Evolutionary conservation across 2,329 filamentous ascomycete genomes (phyloP).

Genomic region (Exophiala sideris): DNA sequence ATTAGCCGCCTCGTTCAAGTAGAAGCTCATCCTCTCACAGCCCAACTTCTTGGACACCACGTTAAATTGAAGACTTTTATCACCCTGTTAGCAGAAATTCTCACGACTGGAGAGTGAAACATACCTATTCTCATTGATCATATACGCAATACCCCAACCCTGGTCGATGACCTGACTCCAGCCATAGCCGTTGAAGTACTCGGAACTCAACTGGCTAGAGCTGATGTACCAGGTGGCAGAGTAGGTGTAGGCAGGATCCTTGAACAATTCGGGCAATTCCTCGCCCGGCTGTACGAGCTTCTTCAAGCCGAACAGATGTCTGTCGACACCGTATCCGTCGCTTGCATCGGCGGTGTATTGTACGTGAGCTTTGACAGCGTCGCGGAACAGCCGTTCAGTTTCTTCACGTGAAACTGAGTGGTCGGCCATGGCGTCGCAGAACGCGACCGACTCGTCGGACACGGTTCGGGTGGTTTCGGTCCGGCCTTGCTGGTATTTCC

Average conservation of each 20-base stretch:
- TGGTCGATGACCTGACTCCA: conserved; percentile 97
- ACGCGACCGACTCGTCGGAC: conserved; percentile 85
- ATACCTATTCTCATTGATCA: conserved; percentile 98
- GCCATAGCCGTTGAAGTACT: conserved; percentile 98
- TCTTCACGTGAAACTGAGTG: conserved; percentile 60
- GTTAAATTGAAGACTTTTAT: conserved; percentile 86
- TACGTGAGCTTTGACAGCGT: conserved; percentile 75
- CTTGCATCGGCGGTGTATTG: conserved; percentile 88
- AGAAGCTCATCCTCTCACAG: conserved; percentile 90
- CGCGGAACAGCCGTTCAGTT: conserved; percentile 72
- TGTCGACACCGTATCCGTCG: conserved; percentile 90
- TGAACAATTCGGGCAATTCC: conserved; percentile 75
- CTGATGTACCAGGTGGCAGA: conserved; percentile 85
- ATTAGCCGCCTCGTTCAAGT: conserved; percentile 85
- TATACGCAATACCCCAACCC: conserved; percentile 96
- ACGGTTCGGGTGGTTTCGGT: conserved; percentile 95
- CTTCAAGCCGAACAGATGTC: conserved; percentile 96
- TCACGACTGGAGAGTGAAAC: conserved; percentile 22
- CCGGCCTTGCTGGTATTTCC: conserved; percentile 92
- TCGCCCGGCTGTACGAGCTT: conserved; percentile 79
- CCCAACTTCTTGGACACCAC: conserved; percentile 91
- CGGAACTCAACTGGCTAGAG: conserved; percentile 83
- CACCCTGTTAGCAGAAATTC: conserved; percentile 25
- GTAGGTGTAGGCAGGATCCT: conserved; percentile 82
- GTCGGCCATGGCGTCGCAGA: conserved; percentile 84